Evolutionary conservation across 768 basidiomycete genomes (phyloP), one percentile per base, ranked within the genome.

Genomic region (Tephrocybe sp.): DNA sequence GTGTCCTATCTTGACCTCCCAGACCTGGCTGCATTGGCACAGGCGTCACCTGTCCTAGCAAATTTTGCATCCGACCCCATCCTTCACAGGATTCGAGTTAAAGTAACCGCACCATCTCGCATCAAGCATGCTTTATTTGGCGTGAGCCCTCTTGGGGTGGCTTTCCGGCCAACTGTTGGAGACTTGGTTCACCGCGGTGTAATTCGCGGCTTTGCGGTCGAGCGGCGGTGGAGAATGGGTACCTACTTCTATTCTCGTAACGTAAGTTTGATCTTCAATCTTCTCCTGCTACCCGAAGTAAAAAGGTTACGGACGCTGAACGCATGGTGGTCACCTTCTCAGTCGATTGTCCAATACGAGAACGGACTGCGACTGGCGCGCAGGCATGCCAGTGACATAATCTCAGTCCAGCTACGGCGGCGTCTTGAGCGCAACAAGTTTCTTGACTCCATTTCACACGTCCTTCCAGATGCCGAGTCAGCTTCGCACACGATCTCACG

Each of bases 1-100:
- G 87, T 86, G 39, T 82, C 84, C 0, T 90, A 80, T 64, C 73
- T 90, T 48, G 88, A 90, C 65, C 66, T 89, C 5, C 88, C 88
- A 0, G 88, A 90, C 62, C 76, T 89, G 40, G 77, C 77, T 41
- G 60, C 73, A 1, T 63, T 88, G 34, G 74, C 78, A 7, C 75
- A 70, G 48, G 71, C 77, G 23, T 76, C 71, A 45, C 79, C 74
- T 23, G 53, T 64, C 20, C 71, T 89, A 6, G 73, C 75, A 7
- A 62, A 60, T 6, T 70, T 88, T 45, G 77, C 84, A 10, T 64
- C 73, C 6, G 87, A 90, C 63, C 85, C 82, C 0, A 75, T 84
- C 9, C 68, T 90, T 26, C 85, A 89, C 59, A 77, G 73, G 39
- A 73, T 77, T 50, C 80, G 88, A 11, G 64, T 89, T 51, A 76